Conservation (phyloP, 2,329 filamentous ascomycete species). For the Fusarium sp. region DNA sequence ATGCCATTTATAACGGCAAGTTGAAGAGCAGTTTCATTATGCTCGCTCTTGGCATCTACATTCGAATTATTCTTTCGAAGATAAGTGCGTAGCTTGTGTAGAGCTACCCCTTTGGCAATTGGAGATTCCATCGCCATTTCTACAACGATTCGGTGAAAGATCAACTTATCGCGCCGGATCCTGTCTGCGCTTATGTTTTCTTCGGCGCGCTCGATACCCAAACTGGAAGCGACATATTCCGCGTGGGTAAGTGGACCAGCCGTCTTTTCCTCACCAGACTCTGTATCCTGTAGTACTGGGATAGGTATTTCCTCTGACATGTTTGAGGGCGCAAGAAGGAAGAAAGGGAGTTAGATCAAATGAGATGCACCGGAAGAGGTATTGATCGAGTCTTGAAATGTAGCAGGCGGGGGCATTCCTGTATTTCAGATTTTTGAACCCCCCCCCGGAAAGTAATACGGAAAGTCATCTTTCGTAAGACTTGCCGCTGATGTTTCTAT, state of each 20-base stretch:
- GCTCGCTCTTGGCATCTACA: too few relatives aligned
- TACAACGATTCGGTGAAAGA: neutral
- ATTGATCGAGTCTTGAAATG: neutral
- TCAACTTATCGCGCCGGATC: neutral
- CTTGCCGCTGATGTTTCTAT: neutral
- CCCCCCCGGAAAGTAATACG: neutral
- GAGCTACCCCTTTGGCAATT: too few relatives aligned
- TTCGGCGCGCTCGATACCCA: neutral
- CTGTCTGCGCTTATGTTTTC: neutral
- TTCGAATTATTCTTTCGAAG: too few relatives aligned
- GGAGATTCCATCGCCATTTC: neutral
- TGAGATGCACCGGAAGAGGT: neutral
- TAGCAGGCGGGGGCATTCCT: rapidly evolving
- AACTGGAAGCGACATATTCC: neutral
- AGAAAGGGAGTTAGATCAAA: neutral
- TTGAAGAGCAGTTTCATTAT: too few relatives aligned
- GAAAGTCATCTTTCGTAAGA: neutral
- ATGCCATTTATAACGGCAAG: too few relatives aligned
- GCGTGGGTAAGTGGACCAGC: neutral
- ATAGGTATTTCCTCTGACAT: neutral
- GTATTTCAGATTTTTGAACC: neutral
- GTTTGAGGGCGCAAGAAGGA: neutral
- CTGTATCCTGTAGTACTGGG: rapidly evolving
- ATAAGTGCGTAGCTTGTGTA: too few relatives aligned
- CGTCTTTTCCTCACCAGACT: neutral